phyloP scores from a whole-genome alignment of 345 rosid genomes.

The Gossypium australe region DNA sequence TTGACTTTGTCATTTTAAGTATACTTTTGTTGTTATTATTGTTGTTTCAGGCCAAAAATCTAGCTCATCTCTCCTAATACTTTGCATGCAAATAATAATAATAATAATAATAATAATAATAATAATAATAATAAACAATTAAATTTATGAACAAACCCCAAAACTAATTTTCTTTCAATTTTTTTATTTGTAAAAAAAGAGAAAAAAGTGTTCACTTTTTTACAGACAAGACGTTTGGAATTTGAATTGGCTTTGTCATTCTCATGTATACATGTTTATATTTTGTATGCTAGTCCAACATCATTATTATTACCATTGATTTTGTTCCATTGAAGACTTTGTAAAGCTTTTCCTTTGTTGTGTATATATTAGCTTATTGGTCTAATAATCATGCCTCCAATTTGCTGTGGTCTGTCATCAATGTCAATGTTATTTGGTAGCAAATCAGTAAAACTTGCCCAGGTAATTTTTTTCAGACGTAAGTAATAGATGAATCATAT shows the following conservation, averaged over 20 bases:
- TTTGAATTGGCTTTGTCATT: not conserved
- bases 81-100: not conserved
- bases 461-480: constrained; percentile 23
- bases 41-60: not conserved
- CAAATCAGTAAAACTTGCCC: constrained; percentile 21
- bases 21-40: not conserved
- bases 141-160: not conserved
- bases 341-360: not conserved
- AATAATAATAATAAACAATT: too few relatives aligned
- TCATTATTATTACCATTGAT: not conserved
- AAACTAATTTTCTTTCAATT: not conserved
- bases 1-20: not conserved
- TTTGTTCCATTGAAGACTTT: not conserved
- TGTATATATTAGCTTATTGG: too few relatives aligned
- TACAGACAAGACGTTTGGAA: not conserved
- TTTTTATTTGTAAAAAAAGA: not conserved
- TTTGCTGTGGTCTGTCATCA: constrained; percentile 28
- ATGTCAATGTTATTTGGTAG: constrained; percentile 21
- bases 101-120: not conserved
- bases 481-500: too few relatives aligned
- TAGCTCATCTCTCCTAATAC: not conserved
- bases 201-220: too few relatives aligned
- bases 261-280: not conserved
- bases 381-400: constrained; percentile 16
- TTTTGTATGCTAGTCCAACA: not conserved